Evolutionary conservation across 129 eudicot species (phyloP), one percentile per base, ranked within the genome.

Genomic region (Flaveria trinervia): DNA sequence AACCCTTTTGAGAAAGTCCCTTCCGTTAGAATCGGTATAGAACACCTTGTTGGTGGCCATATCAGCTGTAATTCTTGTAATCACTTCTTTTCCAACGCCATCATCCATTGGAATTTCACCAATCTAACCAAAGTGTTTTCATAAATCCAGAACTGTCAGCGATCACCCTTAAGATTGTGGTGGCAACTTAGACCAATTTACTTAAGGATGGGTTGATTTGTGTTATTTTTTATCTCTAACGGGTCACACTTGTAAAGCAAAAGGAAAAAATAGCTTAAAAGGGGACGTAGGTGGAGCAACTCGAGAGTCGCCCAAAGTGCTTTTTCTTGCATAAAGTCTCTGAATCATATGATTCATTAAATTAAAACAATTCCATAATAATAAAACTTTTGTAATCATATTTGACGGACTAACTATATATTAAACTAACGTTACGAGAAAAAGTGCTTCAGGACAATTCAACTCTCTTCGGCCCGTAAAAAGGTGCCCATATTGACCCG

Each of bases 21-120:
- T 86, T 62, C 89, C 97, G 61, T 92, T 92, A 78, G 97, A 89
- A 79, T 92, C 97, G 14, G 98, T 90, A 62, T 86, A 92, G 77
- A 88, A 92, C 78, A 83, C 88, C 81, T 88, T 86, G 68, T 90
- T 69, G 44, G 98, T 86, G 75, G 55, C 87, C 90, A 92, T 86
- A 76, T 90, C 81, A 10, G 98, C 85, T 65, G 92, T 84, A 81
- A 92, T 67, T 83, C 86, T 82, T 23, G 98, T 92, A 69, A 92
- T 86, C 25, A 92, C 96, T 84, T 92, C 98, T 82, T 92, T 89
- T 67, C 98, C 98, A 60, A 80, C 76, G 59, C 86, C 67, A 73
- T 88, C 96, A n/a, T 83, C 88, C 0, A 84, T 81, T 2, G 96
- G 96, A 46, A 92, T 90, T 9, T 93, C 92, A 66, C 98, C 98